These are phyloP conservation scores for carrot (Daucus carota) DNA, from an alignment of 129 eudicot genomes.

Conservation along the genomic window DNA sequence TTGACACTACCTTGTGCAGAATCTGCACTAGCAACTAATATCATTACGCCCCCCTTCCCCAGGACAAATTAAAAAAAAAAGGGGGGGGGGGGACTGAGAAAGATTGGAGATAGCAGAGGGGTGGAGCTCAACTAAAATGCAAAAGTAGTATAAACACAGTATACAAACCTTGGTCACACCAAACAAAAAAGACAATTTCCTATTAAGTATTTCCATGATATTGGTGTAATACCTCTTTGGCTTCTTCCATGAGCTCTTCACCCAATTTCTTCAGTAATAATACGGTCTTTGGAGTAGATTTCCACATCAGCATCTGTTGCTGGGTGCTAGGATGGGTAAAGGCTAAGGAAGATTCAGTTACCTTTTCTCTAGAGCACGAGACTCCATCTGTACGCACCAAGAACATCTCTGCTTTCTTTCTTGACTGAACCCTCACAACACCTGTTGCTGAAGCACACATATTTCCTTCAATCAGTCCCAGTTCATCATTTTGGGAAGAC, in stretches of 20 bases:
- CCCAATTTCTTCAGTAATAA: slow-evolving; percentile 87
- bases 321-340: slow-evolving; percentile 98
- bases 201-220: slow-evolving; percentile 3
- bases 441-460: slow-evolving; percentile 99
- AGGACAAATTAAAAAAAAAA: neutral
- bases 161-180: neutral
- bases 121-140: neutral
- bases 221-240: slow-evolving; percentile 67
- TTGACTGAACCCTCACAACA: slow-evolving; percentile 89
- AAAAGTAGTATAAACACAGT: slow-evolving; percentile 1
- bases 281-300: slow-evolving; percentile 88
- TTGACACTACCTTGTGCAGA: no score
- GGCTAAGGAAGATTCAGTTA: slow-evolving; percentile 95
- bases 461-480: slow-evolving; percentile 51
- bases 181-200: neutral
- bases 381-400: slow-evolving; percentile 94
- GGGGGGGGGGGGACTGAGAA: no score
- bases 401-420: slow-evolving; percentile 98
- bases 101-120: neutral
- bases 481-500: slow-evolving; percentile 35
- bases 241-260: slow-evolving; percentile 88
- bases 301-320: slow-evolving; percentile 99
- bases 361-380: slow-evolving; percentile 93
- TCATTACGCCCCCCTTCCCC: neutral
- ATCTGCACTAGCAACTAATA: neutral